These are phyloP conservation scores for Coprinopsis sp. DNA, from an alignment of 768 basidiomycete genomes.

Conservation along the genomic window DNA sequence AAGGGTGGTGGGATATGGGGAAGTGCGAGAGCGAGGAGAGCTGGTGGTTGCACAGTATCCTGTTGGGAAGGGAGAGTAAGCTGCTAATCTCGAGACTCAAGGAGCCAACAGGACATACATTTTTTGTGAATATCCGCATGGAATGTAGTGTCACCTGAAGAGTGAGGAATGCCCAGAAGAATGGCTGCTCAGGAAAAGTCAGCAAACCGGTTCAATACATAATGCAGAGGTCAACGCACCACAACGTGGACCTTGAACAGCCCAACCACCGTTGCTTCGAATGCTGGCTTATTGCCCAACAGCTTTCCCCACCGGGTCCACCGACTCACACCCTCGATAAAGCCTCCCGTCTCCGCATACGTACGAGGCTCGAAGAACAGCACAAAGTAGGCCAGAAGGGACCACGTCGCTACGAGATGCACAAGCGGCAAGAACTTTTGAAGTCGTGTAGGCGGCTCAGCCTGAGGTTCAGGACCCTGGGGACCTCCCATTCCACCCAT, in stretches of 20 bases:
- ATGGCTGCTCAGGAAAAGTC: conserved; percentile 47
- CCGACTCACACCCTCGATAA: conserved; percentile 22
- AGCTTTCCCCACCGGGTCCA: conserved; percentile 68
- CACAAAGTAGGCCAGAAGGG: conserved; percentile 62
- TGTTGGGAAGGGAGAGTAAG: conserved; percentile 25
- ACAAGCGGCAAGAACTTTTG: conserved; percentile 64
- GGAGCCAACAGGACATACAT: conserved; percentile 40
- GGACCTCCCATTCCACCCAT: no score
- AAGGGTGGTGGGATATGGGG: conserved; percentile 65
- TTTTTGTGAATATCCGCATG: conserved; percentile 61
- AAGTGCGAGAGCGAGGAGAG: conserved; percentile 52
- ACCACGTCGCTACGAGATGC: conserved; percentile 63
- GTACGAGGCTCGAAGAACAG: conserved; percentile 57
- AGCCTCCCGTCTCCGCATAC: conserved; percentile 35
- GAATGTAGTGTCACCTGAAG: conserved; percentile 70
- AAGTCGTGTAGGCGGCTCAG: conserved; percentile 37
- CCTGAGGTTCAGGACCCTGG: conserved; percentile 18
- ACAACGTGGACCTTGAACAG: conserved; percentile 47
- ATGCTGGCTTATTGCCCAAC: conserved; percentile 30
- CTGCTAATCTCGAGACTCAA: not conserved
- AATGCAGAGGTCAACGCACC: conserved; percentile 36
- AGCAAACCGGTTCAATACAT: conserved; percentile 1
- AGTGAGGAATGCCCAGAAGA: conserved; percentile 80
- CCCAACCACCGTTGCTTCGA: conserved; percentile 21
- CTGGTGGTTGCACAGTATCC: conserved; percentile 58